Evolutionary conservation across 768 basidiomycete species (phyloP).

Genomic region (Suillus lakei): DNA sequence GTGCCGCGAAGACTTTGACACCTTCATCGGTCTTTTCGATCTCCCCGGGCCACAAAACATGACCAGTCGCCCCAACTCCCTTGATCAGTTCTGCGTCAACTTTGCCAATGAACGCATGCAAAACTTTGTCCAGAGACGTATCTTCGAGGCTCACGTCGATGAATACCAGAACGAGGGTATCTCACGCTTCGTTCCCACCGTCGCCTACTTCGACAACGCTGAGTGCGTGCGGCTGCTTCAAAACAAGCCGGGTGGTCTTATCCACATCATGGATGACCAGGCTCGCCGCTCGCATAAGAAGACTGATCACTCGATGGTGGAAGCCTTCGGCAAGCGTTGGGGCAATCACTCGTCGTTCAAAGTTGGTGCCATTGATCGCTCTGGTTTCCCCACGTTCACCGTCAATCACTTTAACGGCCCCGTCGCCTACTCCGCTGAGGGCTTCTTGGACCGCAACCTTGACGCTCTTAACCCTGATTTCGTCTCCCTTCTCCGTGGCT

Average conservation of each 20-base stretch:
- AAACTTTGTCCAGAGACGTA: slow-evolving; percentile 74
- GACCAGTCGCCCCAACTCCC: slow-evolving; percentile 84
- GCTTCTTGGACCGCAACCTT: slow-evolving; percentile 87
- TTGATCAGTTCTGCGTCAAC: slow-evolving; percentile 97
- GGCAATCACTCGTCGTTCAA: slow-evolving; percentile 94
- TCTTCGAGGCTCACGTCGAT: slow-evolving; percentile 81
- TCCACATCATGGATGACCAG: slow-evolving; percentile 98
- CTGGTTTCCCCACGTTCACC: slow-evolving; percentile 86
- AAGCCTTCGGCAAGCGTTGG: slow-evolving; percentile 94
- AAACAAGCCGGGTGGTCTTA: slow-evolving; percentile 85
- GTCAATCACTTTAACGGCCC: slow-evolving; percentile 91
- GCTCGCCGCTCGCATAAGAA: slow-evolving; percentile 85
- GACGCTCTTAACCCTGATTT: slow-evolving; percentile 94
- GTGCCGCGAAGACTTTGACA: slow-evolving; percentile 90
- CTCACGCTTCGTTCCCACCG: slow-evolving; percentile 63
- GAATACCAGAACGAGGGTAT: slow-evolving; percentile 89
- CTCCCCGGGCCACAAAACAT: slow-evolving; percentile 93
- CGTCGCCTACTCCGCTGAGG: slow-evolving; percentile 90
- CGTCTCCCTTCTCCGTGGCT: slow-evolving; percentile 83
- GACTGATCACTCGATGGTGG: slow-evolving; percentile 93
- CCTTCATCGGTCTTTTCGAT: slow-evolving; percentile 93
- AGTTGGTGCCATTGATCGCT: slow-evolving; percentile 71
- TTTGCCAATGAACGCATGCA: slow-evolving; percentile 94
- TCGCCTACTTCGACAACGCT: slow-evolving; percentile 88
- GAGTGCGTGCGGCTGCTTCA: slow-evolving; percentile 89